Conservation (phyloP, 495 filamentous ascomycete species). For the Cryomyces minteri region DNA sequence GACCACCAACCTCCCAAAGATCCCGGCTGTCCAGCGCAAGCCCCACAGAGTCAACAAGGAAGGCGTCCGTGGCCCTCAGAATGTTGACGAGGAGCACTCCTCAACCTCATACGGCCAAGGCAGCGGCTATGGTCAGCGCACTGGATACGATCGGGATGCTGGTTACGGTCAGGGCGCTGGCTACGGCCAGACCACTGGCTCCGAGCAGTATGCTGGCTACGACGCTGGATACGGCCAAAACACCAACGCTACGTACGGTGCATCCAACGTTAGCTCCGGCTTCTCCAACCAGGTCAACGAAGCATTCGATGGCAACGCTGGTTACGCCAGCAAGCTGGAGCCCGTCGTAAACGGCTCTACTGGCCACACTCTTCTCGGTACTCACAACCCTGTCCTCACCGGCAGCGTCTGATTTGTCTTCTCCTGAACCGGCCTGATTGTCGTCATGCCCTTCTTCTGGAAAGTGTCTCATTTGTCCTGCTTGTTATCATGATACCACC, state of each 20-base stretch:
- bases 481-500: no score
- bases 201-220: constrained; percentile 6
- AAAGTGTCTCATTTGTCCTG: no score
- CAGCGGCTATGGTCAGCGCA: background rate
- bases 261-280: constrained; percentile 11
- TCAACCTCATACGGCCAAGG: constrained; percentile 7
- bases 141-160: constrained; percentile 5
- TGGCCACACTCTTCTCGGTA: constrained; percentile 23
- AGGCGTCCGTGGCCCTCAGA: constrained; percentile 21
- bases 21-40: constrained; percentile 52
- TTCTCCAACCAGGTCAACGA: constrained; percentile 38
- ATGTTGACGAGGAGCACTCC: constrained; percentile 13
- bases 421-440: no score
- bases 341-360: constrained; percentile 2
- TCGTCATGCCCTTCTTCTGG: no score
- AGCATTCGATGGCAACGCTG: constrained; percentile 5
- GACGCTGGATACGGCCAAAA: constrained; percentile 8
- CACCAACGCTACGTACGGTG: background rate
- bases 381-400: constrained; percentile 28
- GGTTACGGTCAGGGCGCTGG: constrained; percentile 6
- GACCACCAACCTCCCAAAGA: constrained; percentile 47
- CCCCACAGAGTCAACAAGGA: constrained; percentile 26
- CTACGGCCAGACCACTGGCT: constrained; percentile 2
- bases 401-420: constrained; percentile 14
- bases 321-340: background rate